Evolutionary conservation across 176 grass and related monocot species (phyloP), one percentile per base, ranked within the genome.

Genomic region (Tillandsia leiboldiana): DNA sequence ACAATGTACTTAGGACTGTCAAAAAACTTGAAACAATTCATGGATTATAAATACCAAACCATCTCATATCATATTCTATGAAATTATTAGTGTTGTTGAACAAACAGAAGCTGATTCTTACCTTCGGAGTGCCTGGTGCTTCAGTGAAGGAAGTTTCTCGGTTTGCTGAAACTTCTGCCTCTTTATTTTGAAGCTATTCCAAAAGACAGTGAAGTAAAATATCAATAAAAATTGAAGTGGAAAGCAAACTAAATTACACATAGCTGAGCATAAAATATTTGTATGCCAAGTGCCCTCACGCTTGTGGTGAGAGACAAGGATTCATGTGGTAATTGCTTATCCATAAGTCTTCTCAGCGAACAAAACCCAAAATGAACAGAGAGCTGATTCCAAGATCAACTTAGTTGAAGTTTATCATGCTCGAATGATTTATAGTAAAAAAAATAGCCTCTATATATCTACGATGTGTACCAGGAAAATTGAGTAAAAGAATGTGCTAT

Each of bases 111-210:
- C 11, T 14, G 42, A 49, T 63, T 70, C 49, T 70, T 86, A 88
- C 94, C 89, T 86, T 99, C 49, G 94, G 89, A 72, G 94, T 99
- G 82, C 76, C 77, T 56, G 89, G 89, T 77, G 86, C 75, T 75
- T 93, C 92, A 69, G 85, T 83, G 73, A 86, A 85, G 11, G 92
- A 82, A 78, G 65, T 89, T 48, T 96, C 92, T 52, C 85, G 85
- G 76, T 83, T 93, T 67, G 81, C 86, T 81, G 90, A 75, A 79
- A 81, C 77, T 83, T 97, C 94, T 51, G 79, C 82, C 71, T 89
- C 83, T 81, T 84, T 87, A 85, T 82, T 87, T 90, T 97, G 94
- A 65, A 97, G 75, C 94, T 96, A 84, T 86, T 65, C 10, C 48
- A 80, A 4, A 72, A 81, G 69, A 68, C 72, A 49, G 70, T 11